Conservation (phyloP, 179 eudicot genomes). For the Sideroxylon spinosum region DNA sequence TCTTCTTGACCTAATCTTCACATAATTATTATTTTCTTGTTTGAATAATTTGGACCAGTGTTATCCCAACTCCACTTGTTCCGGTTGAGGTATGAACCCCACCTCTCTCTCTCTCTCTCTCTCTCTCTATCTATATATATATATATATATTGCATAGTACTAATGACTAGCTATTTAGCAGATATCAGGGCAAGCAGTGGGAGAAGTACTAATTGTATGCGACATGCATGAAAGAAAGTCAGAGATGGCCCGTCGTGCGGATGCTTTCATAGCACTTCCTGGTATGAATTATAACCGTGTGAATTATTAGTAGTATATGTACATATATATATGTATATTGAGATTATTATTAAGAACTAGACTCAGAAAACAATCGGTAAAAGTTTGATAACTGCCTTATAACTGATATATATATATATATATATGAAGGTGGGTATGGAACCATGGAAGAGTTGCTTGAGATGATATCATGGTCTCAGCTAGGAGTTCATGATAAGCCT, state of each 20-base stretch:
- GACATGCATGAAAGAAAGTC: slow-evolving; percentile 82
- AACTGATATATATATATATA: not conserved
- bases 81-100: slow-evolving; percentile 44
- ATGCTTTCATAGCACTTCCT: slow-evolving; percentile 75
- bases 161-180: slow-evolving; percentile 13
- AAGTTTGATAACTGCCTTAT: not conserved
- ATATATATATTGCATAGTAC: too few species aligned
- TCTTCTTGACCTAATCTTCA: not conserved
- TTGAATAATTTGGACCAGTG: slow-evolving; percentile 25
- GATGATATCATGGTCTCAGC: slow-evolving; percentile 39
- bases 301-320: too few species aligned
- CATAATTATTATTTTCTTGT: not conserved
- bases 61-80: slow-evolving; percentile 49
- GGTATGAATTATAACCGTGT: slow-evolving; percentile 27
- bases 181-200: slow-evolving; percentile 68
- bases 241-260: slow-evolving; percentile 59
- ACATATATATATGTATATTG: not conserved
- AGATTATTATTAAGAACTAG: not conserved
- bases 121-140: not conserved
- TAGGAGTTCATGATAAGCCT: slow-evolving; percentile 40
- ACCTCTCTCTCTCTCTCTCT: not conserved
- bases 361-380: not conserved
- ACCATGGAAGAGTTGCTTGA: slow-evolving; percentile 44
- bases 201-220: slow-evolving; percentile 58
- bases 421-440: slow-evolving; percentile 31